Conservation (phyloP, 2,329 filamentous ascomycete genomes). For the Fusarium citri region DNA sequence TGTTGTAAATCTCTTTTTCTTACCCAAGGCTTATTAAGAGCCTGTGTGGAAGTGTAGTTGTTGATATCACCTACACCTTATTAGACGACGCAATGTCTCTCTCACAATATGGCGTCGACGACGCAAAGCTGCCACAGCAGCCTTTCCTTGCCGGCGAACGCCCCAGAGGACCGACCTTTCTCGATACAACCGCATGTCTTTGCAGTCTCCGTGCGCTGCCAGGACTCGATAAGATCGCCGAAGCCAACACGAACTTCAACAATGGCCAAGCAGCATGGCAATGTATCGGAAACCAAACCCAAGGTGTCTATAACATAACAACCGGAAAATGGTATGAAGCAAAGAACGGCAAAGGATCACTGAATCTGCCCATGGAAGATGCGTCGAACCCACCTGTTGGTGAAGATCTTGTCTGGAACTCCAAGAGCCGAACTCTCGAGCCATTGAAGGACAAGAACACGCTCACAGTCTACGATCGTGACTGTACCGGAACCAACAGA, state of each 20-base stretch:
- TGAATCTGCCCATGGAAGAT: slow-evolving; percentile 50
- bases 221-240: slow-evolving; percentile 6
- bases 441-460: slow-evolving; percentile 36
- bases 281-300: slow-evolving; percentile 59
- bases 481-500: slow-evolving; percentile 56
- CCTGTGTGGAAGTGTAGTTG: neutral
- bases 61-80: neutral
- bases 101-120: slow-evolving; percentile 30
- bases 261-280: slow-evolving; percentile 52
- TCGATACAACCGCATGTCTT: slow-evolving; percentile 55
- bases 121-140: slow-evolving; percentile 50
- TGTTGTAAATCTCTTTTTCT: neutral
- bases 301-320: slow-evolving; percentile 51
- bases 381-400: slow-evolving; percentile 52
- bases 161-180: slow-evolving; percentile 52
- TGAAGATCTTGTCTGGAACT: slow-evolving; percentile 48
- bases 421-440: slow-evolving; percentile 41
- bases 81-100: slow-evolving; percentile 32
- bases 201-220: slow-evolving; percentile 50
- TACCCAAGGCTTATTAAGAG: neutral
- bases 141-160: slow-evolving; percentile 52
- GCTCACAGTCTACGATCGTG: slow-evolving; percentile 53
- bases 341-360: slow-evolving; percentile 40
- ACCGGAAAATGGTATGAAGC: slow-evolving; percentile 58
- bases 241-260: slow-evolving; percentile 14